These are phyloP conservation scores for Oryza glaberrima DNA, from an alignment of 176 grass and related monocot species.

Conservation along the genomic window DNA sequence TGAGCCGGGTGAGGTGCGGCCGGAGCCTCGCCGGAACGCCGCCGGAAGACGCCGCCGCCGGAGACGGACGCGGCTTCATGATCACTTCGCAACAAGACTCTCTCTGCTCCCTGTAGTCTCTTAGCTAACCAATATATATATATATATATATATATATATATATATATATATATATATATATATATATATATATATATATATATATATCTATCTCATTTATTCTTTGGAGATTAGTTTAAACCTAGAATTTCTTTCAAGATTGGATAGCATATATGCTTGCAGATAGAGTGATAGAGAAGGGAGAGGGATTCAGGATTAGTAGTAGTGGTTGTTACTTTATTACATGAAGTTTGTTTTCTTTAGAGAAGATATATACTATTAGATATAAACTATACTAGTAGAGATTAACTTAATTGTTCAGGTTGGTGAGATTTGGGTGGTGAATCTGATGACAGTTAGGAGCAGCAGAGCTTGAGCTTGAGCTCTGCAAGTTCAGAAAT, in stretches of 20 bases:
- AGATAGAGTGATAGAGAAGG: neutral
- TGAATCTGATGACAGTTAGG: slow-evolving; percentile 51
- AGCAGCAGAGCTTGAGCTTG: slow-evolving; percentile 2
- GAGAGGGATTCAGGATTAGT: slow-evolving; percentile 5
- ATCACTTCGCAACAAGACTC: slow-evolving; percentile 1
- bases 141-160: neutral
- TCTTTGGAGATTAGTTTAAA: neutral
- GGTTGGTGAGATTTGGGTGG: slow-evolving; percentile 53
- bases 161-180: neutral
- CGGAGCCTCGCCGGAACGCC: slow-evolving; percentile 29
- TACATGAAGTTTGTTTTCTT: neutral
- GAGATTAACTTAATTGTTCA: neutral
- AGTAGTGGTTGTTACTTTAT: neutral
- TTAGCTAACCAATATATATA: neutral
- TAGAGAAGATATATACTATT: neutral
- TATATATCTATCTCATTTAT: slow-evolving; percentile 7
- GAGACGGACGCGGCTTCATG: slow-evolving; percentile 55
- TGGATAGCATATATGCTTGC: slow-evolving; percentile 16
- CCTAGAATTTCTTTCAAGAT: neutral
- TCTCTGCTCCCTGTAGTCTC: neutral
- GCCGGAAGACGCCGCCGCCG: slow-evolving; percentile 6
- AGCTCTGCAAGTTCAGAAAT: neutral
- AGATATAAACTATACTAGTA: neutral
- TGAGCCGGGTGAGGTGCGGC: slow-evolving; percentile 44
- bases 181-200: neutral